These are phyloP conservation scores for Plenodomus tracheiphilus DNA, from an alignment of 2,329 filamentous ascomycete genomes.

Conservation along the genomic window DNA sequence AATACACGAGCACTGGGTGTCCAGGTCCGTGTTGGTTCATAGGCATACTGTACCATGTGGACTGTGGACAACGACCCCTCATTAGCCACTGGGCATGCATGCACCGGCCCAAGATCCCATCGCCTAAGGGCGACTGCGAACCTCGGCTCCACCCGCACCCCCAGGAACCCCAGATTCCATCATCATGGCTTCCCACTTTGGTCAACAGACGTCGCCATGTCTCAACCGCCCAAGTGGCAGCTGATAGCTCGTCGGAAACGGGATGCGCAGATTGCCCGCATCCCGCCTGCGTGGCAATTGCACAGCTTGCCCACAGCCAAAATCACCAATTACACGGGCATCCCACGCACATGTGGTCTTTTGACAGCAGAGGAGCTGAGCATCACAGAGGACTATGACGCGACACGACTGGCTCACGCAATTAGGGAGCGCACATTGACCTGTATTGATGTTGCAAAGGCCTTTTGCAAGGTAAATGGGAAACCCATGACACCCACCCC, in stretches of 20 bases:
- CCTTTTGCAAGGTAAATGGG: constrained; percentile 48
- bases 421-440: constrained; percentile 42
- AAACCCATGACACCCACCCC: not conserved
- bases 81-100: no score
- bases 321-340: constrained; percentile 43
- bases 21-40: no score
- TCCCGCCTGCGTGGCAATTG: constrained; percentile 52
- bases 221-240: constrained; percentile 47
- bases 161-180: not conserved
- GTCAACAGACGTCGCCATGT: not conserved
- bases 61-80: no score
- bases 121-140: not conserved
- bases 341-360: constrained; percentile 58
- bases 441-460: constrained; percentile 44
- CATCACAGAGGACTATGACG: constrained; percentile 61
- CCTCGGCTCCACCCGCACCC: not conserved
- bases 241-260: constrained; percentile 49
- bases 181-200: not conserved
- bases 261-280: constrained; percentile 45
- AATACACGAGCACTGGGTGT: no score
- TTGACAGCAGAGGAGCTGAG: constrained; percentile 55
- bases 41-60: no score
- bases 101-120: no score
- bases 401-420: constrained; percentile 43
- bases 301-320: constrained; percentile 19